Percentiles rank a stretch among this genome's conserved stretches.
These are phyloP conservation scores for Cryomyces minteri DNA, from an alignment of 495 filamentous ascomycete species.

Conservation along the genomic window DNA sequence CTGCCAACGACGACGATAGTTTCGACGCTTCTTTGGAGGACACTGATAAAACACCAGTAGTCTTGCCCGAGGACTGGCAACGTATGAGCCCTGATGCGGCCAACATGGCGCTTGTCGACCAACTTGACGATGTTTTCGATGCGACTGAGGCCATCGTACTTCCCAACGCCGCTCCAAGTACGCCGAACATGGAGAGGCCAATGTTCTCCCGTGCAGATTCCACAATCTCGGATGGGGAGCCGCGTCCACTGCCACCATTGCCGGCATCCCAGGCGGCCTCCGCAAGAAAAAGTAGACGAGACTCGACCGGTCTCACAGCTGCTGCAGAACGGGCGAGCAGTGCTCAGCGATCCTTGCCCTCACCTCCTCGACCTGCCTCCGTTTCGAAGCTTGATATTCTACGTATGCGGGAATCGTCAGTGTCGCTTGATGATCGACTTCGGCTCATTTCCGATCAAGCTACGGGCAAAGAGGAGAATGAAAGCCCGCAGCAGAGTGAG, in stretches of 20 bases:
- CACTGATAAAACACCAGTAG: slow-evolving; percentile 89
- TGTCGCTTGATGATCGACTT: slow-evolving; percentile 68
- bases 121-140: slow-evolving; percentile 51
- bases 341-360: slow-evolving; percentile 42
- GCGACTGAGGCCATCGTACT: slow-evolving; percentile 42
- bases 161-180: slow-evolving; percentile 41
- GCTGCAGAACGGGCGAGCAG: slow-evolving; percentile 44
- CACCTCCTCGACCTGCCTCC: slow-evolving; percentile 42
- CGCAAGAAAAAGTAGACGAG: slow-evolving; percentile 1
- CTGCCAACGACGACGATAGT: slow-evolving; percentile 61
- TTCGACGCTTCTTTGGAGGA: slow-evolving; percentile 91
- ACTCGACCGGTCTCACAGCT: slow-evolving; percentile 30
- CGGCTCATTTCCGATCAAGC: slow-evolving; percentile 59
- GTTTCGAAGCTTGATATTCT: slow-evolving; percentile 53
- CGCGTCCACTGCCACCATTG: slow-evolving; percentile 19
- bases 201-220: neutral
- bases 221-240: slow-evolving; percentile 13
- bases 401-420: slow-evolving; percentile 44
- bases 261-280: slow-evolving; percentile 8
- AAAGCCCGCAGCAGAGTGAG: neutral
- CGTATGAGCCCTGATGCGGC: slow-evolving; percentile 45
- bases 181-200: slow-evolving; percentile 6
- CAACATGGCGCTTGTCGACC: slow-evolving; percentile 30
- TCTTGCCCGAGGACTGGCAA: slow-evolving; percentile 89
- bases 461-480: slow-evolving; percentile 18